Evolutionary conservation across 495 filamentous ascomycete species (phyloP).

Genomic region (Podospora bellae-mahoneyi): DNA sequence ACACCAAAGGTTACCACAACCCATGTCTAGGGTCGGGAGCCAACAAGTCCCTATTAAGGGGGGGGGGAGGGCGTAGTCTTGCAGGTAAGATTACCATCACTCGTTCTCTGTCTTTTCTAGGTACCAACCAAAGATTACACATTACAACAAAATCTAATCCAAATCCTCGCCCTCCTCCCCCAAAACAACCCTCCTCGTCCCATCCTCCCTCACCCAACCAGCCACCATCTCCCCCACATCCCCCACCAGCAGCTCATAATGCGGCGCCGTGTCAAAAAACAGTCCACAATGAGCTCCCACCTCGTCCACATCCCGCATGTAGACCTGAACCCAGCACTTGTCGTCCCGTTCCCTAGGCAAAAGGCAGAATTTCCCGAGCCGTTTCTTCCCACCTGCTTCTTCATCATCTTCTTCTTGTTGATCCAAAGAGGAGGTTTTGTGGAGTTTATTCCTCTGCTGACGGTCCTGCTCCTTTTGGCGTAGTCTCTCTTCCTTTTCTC

Average conservation of each 20-base stretch:
- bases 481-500: constrained; percentile 10
- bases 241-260: constrained; percentile 73
- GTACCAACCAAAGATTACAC: too few relatives aligned
- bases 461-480: constrained; percentile 31
- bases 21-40: too few relatives aligned
- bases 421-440: not conserved
- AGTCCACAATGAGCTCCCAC: constrained; percentile 81
- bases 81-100: not conserved
- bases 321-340: constrained; percentile 68
- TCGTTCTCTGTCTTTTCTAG: too few relatives aligned
- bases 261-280: constrained; percentile 61
- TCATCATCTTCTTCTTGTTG: constrained; percentile 20
- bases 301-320: constrained; percentile 80
- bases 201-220: constrained; percentile 65
- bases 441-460: constrained; percentile 15
- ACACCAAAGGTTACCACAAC: too few relatives aligned
- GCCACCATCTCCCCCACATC: constrained; percentile 69
- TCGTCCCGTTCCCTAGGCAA: constrained; percentile 61
- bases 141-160: not conserved
- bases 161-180: constrained; percentile 6
- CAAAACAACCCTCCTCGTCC: constrained; percentile 34
- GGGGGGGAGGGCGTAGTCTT: not conserved
- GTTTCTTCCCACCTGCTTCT: constrained; percentile 38
- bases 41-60: not conserved
- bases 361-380: constrained; percentile 74